Evolutionary conservation across 257 asterid species (phyloP).

Genomic region (Solanum verrucosum): DNA sequence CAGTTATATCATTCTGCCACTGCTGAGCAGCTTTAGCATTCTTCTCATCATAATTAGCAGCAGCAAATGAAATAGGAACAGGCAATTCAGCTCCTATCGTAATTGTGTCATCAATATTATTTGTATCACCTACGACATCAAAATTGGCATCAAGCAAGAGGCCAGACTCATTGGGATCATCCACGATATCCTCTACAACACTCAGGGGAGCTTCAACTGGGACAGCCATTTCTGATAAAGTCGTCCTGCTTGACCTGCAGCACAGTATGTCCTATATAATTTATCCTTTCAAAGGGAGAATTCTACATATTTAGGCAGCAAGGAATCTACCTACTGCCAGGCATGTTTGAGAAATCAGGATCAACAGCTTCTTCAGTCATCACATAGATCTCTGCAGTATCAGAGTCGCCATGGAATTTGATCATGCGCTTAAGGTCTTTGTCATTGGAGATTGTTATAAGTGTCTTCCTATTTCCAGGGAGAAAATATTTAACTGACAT

Average conservation of each 20-base stretch:
- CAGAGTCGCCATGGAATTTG: constrained; percentile 60
- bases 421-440: constrained; percentile 89
- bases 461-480: constrained; percentile 91
- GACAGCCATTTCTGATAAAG: constrained; percentile 62
- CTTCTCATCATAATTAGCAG: constrained; percentile 46
- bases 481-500: constrained; percentile 76
- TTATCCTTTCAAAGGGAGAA: constrained; percentile 13
- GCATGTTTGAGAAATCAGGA: constrained; percentile 76
- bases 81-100: constrained; percentile 48
- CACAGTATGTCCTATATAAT: constrained; percentile 12
- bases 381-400: constrained; percentile 64
- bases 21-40: constrained; percentile 73
- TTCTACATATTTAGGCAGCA: constrained; percentile 8
- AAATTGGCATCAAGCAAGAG: constrained; percentile 52
- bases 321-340: constrained; percentile 84
- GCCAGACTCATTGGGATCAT: constrained; percentile 53
- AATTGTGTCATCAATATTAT: constrained; percentile 13
- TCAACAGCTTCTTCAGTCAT: constrained; percentile 65
- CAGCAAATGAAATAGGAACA: constrained; percentile 29
- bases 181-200: constrained; percentile 46
- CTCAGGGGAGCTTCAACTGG: constrained; percentile 51
- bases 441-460: constrained; percentile 82
- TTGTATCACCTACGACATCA: constrained; percentile 70
- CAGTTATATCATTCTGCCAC: constrained; percentile 88
- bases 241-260: constrained; percentile 94